Base-by-base conservation (phyloP, 2,329 filamentous ascomycete species). In the Phyllosticta capitalensis region DNA sequence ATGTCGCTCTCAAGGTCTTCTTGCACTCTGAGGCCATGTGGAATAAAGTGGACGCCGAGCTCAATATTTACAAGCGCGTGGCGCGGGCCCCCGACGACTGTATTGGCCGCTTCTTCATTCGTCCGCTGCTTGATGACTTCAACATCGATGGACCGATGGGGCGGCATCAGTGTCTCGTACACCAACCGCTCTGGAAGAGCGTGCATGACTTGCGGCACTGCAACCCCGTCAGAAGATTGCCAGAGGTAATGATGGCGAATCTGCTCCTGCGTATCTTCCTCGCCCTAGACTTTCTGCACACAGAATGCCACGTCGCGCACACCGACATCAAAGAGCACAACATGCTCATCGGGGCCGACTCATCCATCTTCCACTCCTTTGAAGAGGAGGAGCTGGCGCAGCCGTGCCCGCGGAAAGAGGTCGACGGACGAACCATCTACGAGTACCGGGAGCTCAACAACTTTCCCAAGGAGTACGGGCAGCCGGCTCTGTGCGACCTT, bases 301-400 rank as follows among this genome's bases (percentile, higher is more conserved):
- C 68, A 4, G 72, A 77, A 63, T 74, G 71, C 66, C 72, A 73
- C 38, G 64, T 79, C 60, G 69, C 77, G 21, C 77, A 79, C 64
- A 78, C 74, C 55, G 75, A 78, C 53, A 75, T 79, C 60, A 78
- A 77, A 56, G 65, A 66, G 1, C 74, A 75, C 63, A 78, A 77
- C 59, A 73, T 77, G 53, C 61, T 78, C 3, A 66, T 71, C 52
- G 69, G 67, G 55, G 65, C 67, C n/a, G 74, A 76, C 62, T 62
- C 66, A 0, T 60, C 68, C n/a, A 69, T 76, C 1, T 64, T 76
- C 22, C 61, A 71, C 28, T 64, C 61, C 9, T 75, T 76, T 61
- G 65, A 67, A 5, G 56, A 71, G 55, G 65, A 54, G 20, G 74
- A 77, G 61, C 52, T 75, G 54, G 55, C 68, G 26, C 61, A 61